phyloP scores from a whole-genome alignment of 345 rosid species.

The Rubroshorea leprosula region DNA sequence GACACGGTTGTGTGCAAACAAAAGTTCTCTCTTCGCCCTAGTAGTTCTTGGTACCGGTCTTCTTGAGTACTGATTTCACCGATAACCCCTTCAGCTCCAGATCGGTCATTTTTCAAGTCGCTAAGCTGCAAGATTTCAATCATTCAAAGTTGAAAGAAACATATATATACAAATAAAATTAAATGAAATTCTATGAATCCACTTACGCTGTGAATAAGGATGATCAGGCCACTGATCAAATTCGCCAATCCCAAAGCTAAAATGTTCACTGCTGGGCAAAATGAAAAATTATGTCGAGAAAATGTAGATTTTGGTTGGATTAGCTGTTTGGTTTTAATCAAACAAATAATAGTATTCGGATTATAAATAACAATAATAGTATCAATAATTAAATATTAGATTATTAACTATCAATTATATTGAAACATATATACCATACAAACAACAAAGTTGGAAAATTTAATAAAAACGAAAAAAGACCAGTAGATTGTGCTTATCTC shows the following conservation, averaged over 20 bases:
- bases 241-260: conserved; percentile 81
- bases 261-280: conserved; percentile 59
- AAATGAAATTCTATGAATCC: neutral
- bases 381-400: too few species aligned
- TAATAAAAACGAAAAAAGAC: too few species aligned
- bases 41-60: conserved; percentile 46
- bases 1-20: conserved; percentile 42
- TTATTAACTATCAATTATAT: too few species aligned
- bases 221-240: conserved; percentile 63
- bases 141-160: too few species aligned
- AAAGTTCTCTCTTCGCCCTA: conserved; percentile 54
- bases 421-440: too few species aligned
- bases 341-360: too few species aligned
- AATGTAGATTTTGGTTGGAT: neutral
- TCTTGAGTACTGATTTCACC: conserved; percentile 16
- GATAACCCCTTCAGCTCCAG: conserved; percentile 24
- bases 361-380: too few species aligned
- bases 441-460: too few species aligned
- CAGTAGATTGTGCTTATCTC: too few species aligned
- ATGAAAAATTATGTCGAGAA: neutral
- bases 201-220: conserved; percentile 63
- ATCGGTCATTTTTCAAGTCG: conserved; percentile 42
- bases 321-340: too few species aligned
- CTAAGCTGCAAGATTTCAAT: conserved; percentile 48
- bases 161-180: neutral